Evolutionary conservation across 768 basidiomycete genomes (phyloP), one percentile per base, ranked within the genome.

Genomic region (Mycena chlorophos): DNA sequence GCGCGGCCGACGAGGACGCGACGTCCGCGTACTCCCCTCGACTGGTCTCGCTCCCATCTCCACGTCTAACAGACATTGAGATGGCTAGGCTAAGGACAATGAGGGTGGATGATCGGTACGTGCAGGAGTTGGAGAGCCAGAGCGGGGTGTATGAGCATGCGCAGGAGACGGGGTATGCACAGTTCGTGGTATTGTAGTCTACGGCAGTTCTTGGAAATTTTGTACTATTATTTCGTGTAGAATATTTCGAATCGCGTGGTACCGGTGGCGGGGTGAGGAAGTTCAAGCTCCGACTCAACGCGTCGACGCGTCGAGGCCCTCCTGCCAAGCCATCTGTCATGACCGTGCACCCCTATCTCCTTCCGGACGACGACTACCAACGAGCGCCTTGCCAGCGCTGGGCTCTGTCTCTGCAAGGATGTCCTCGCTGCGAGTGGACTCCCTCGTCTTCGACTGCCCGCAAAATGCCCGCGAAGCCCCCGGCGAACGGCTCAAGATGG

Each of bases 71-170:
- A 51, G 67, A 69, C 26, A 50, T 71, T 5, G 73, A 75, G 65
- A 67, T 74, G 69, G 63, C 62, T 38, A 67, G 70, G 62, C 61
- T 76, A 39, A 48, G 74, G 43, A 59, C 61, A 40, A 65, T 76
- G 68, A 62, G 69, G 31, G 65, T 65, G 10, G 66, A 66, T 12
- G 29, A 49, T 34, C 39, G 29, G 13, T 55, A 57, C 40, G 38
- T 49, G 2, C 52, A 42, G 43, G 23, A 27, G 45, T 25, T 46
- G 45, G 45, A 46, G 45, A 40, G 12, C 39, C 39, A 40, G 39
- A 46, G 23, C 10, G 45, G 25, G 22, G 45, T 27, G 45, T 46
- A 46, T 46, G 45, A 46, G 25, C 13, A 46, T 25, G 20, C 40
- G 40, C 13, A 22, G 13, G 45, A 46, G 25, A 4, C 8, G 23